These are phyloP conservation scores for Pachysandra terminalis DNA, from an alignment of 164 flowering plant species.

Conservation along the genomic window DNA sequence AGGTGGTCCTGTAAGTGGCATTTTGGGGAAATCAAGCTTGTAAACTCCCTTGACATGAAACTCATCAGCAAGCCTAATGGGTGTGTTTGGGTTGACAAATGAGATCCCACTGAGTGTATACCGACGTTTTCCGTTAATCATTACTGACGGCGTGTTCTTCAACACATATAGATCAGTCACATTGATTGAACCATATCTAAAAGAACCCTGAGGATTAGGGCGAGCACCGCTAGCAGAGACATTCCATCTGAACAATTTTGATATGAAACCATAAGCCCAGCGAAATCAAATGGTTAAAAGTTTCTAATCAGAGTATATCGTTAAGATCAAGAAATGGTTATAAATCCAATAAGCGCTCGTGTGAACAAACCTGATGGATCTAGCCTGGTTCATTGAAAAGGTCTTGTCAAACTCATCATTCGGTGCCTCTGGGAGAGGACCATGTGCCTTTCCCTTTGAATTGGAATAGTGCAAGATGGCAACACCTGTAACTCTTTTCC, in stretches of 20 bases:
- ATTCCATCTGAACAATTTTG: conserved; percentile 60
- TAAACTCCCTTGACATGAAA: conserved; percentile 63
- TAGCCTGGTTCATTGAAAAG: conserved; percentile 97
- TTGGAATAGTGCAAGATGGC: conserved; percentile 78
- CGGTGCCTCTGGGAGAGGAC: conserved; percentile 86
- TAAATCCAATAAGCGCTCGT: not conserved
- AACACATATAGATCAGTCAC: conserved; percentile 81
- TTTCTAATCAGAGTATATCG: not conserved
- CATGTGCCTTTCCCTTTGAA: conserved; percentile 76
- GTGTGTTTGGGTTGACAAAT: conserved; percentile 69
- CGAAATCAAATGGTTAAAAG: not conserved
- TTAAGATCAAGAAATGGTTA: too few relatives aligned
- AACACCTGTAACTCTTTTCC: conserved; percentile 92
- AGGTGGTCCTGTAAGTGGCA: conserved; percentile 63
- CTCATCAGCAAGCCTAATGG: conserved; percentile 79
- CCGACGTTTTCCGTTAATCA: conserved; percentile 56
- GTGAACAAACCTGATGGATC: conserved; percentile 78
- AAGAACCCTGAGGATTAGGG: conserved; percentile 97
- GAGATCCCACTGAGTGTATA: conserved; percentile 79
- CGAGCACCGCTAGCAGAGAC: conserved; percentile 96
- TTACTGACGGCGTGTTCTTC: conserved; percentile 60
- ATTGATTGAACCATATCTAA: conserved; percentile 85
- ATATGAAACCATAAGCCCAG: not conserved
- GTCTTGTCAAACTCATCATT: conserved; percentile 81
- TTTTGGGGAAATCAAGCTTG: conserved; percentile 79